Percentiles rank a stretch among this genome's conserved stretches.
Evolutionary conservation across 257 asterid species (phyloP).

Genomic region (Rhazya stricta): DNA sequence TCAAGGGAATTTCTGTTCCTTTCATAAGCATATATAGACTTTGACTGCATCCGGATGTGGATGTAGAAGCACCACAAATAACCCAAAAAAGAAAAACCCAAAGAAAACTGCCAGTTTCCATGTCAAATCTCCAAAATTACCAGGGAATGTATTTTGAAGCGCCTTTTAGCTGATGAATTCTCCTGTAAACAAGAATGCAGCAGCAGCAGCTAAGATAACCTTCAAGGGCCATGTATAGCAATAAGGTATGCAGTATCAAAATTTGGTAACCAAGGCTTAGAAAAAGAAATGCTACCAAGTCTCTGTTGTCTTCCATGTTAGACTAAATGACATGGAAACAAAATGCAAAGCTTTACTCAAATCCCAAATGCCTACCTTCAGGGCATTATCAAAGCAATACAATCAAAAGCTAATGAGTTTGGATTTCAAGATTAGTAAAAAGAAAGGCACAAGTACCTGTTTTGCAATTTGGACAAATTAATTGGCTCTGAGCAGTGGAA

Average conservation of each 20-base stretch:
- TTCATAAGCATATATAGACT: not conserved
- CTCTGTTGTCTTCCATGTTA: not conserved
- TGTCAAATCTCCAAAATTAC: not conserved
- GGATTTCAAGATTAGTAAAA: not conserved
- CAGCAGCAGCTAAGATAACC: constrained; percentile 1
- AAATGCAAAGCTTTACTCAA: not conserved
- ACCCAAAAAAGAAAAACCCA: not conserved
- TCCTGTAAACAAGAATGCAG: not conserved
- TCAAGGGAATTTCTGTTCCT: not conserved
- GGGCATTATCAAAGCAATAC: not conserved
- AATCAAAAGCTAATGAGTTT: not conserved
- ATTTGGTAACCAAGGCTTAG: not conserved
- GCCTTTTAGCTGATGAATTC: not conserved
- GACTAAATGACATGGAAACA: not conserved
- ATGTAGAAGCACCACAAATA: not conserved
- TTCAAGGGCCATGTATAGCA: not conserved
- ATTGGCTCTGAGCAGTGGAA: not conserved
- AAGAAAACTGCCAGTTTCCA: not conserved
- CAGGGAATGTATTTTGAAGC: not conserved
- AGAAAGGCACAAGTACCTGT: not conserved
- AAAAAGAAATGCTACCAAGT: not conserved
- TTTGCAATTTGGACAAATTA: not conserved
- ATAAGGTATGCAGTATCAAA: not conserved
- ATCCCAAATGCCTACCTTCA: not conserved
- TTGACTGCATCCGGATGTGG: not conserved